Evolutionary conservation across 352 stramenopile genomes (phyloP).

Genomic region (Phytophthora syringae): DNA sequence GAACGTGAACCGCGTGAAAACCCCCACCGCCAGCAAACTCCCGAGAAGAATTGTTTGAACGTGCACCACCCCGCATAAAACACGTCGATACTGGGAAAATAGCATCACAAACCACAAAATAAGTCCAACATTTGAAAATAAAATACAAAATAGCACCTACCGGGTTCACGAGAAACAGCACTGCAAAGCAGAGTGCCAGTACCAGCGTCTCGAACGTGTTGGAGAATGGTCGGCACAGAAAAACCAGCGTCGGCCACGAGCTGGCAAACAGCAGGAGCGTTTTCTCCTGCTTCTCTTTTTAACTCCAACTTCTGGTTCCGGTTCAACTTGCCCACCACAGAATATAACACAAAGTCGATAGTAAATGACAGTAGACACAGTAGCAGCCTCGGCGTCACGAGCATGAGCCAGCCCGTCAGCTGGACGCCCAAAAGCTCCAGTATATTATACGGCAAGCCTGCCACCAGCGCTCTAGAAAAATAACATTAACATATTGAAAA

Average conservation of each 20-base stretch:
- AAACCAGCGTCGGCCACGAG: slow-evolving; percentile 71
- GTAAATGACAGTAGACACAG: slow-evolving; percentile 68
- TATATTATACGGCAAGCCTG: slow-evolving; percentile 56
- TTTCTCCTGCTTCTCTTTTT: slow-evolving; percentile 31
- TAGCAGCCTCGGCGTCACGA: slow-evolving; percentile 63
- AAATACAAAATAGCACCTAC: slow-evolving; percentile 28
- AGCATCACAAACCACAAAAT: neutral
- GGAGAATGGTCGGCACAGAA: slow-evolving; percentile 80
- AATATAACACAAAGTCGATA: slow-evolving; percentile 58
- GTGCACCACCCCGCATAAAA: slow-evolving; percentile 42
- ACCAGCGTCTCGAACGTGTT: slow-evolving; percentile 79
- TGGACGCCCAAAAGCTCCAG: slow-evolving; percentile 46
- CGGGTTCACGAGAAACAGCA: slow-evolving; percentile 55
- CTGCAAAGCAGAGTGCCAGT: slow-evolving; percentile 61
- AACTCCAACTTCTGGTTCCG: slow-evolving; percentile 20
- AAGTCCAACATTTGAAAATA: slow-evolving; percentile 1
- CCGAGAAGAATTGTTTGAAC: slow-evolving; percentile 69
- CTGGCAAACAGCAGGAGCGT: slow-evolving; percentile 64
- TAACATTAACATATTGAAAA: slow-evolving; percentile 4
- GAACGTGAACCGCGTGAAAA: slow-evolving; percentile 89
- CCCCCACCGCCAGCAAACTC: slow-evolving; percentile 63
- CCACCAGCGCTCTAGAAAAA: slow-evolving; percentile 51
- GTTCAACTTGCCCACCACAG: slow-evolving; percentile 43
- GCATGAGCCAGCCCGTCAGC: slow-evolving; percentile 49
- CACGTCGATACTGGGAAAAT: slow-evolving; percentile 44